phyloP scores from a whole-genome alignment of 2,329 filamentous ascomycete species.

The Clonostachys byssicola region DNA sequence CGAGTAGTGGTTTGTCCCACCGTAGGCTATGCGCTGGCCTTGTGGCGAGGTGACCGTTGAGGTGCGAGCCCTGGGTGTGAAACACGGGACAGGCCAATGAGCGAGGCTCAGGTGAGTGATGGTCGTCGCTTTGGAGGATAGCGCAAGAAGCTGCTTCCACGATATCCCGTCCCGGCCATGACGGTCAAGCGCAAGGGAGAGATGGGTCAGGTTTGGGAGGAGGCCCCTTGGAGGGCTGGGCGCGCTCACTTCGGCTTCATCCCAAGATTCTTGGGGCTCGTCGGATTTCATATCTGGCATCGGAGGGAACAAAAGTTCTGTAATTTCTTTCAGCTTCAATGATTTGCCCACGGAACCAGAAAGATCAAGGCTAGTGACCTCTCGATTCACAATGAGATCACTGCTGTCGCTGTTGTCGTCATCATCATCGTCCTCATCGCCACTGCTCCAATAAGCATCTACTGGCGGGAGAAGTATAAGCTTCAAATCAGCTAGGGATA shows the following conservation, averaged over 20 bases:
- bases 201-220: slow-evolving; percentile 54
- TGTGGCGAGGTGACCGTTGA: slow-evolving; percentile 39
- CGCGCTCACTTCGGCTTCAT: slow-evolving; percentile 26
- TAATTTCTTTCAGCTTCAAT: slow-evolving; percentile 46
- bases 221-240: slow-evolving; percentile 28
- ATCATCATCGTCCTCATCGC: slow-evolving; percentile 15
- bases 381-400: slow-evolving; percentile 10
- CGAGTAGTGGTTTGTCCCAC: slow-evolving; percentile 53
- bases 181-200: slow-evolving; percentile 50
- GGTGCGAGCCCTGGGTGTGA: slow-evolving; percentile 49
- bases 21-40: slow-evolving; percentile 42
- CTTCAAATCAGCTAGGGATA: slow-evolving; percentile 45
- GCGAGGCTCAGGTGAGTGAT: slow-evolving; percentile 59
- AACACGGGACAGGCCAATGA: slow-evolving; percentile 56
- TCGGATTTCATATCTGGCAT: slow-evolving; percentile 9
- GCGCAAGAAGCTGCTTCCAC: slow-evolving; percentile 53
- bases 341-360: slow-evolving; percentile 45
- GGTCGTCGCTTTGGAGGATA: slow-evolving; percentile 46
- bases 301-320: slow-evolving; percentile 43
- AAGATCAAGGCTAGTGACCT: slow-evolving; percentile 50
- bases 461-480: slow-evolving; percentile 32
- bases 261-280: slow-evolving; percentile 49
- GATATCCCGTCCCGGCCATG: slow-evolving; percentile 29
- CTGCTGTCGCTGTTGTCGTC: slow-evolving; percentile 5
- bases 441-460: slow-evolving; percentile 10